Evolutionary conservation across 805 yeast species (phyloP).

Genomic region (Helenozyma rhizophorensis): DNA sequence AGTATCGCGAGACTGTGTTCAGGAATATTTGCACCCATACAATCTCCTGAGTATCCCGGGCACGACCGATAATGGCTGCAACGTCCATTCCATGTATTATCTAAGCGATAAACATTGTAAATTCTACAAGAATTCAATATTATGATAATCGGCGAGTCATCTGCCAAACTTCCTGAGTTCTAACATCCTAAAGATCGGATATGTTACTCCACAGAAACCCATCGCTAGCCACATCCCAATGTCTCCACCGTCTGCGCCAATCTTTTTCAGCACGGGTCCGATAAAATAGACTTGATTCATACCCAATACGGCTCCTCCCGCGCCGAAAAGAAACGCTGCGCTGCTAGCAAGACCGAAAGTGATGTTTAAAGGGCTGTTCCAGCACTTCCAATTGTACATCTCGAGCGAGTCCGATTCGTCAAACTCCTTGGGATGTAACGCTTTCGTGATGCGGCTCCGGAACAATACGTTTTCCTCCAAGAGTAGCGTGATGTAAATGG

Average conservation of each 20-base stretch:
- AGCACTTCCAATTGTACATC: conserved; percentile 27
- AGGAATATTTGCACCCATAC: no score
- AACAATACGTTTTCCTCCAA: conserved; percentile 13
- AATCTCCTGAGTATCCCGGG: no score
- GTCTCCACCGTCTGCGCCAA: conserved; percentile 18
- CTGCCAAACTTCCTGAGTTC: conserved; percentile 17
- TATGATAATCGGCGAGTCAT: conserved; percentile 4
- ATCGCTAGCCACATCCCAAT: conserved; percentile 21
- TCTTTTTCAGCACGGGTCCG: conserved; percentile 14
- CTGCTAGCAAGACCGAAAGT: conserved; percentile 17
- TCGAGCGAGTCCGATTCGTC: conserved; percentile 2
- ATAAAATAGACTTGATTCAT: conserved; percentile 19
- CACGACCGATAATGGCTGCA: no score
- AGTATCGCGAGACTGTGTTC: no score
- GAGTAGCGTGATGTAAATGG: conserved; percentile 11
- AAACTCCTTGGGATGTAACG: conserved; percentile 8
- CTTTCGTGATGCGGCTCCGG: conserved; percentile 1
- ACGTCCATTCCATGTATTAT: no score
- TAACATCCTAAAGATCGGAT: conserved; percentile 11
- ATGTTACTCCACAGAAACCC: conserved; percentile 13
- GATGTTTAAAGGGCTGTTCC: conserved; percentile 25
- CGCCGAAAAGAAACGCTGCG: conserved; percentile 13
- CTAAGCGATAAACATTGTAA: no score
- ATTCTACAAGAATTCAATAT: no score
- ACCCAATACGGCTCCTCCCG: conserved; percentile 18